Percentiles rank a stretch among this genome's conserved stretches.
phyloP scores from a whole-genome alignment of 345 rosid genomes.

The Aquilaria malaccensis region DNA sequence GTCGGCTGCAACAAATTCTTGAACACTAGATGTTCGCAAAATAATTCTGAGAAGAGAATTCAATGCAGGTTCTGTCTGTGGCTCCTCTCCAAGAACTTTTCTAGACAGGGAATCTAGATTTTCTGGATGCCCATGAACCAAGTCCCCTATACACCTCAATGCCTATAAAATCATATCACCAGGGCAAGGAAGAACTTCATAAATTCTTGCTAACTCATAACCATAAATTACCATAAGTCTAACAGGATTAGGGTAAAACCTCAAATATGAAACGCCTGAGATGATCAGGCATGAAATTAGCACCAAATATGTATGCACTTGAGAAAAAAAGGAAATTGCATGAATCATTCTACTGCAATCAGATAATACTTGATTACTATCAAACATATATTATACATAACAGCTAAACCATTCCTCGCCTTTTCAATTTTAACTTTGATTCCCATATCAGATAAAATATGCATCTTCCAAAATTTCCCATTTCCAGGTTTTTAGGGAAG shows the following conservation, averaged over 20 bases:
- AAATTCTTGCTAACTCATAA: not conserved
- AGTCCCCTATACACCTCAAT: conserved; percentile 67
- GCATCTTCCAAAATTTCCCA: too few relatives aligned
- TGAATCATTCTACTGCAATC: too few relatives aligned
- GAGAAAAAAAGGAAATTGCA: not conserved
- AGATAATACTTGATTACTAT: too few relatives aligned
- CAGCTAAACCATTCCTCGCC: too few relatives aligned
- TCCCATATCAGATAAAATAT: too few relatives aligned
- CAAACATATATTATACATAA: too few relatives aligned
- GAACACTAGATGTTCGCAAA: conserved; percentile 65
- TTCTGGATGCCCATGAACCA: conserved; percentile 62
- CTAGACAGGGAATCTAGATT: conserved; percentile 65
- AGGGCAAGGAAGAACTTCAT: conserved; percentile 3
- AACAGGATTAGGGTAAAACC: too few relatives aligned
- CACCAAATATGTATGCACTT: too few relatives aligned
- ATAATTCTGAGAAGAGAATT: conserved; percentile 82
- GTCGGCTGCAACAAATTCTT: conserved; percentile 85
- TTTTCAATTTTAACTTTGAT: too few relatives aligned
- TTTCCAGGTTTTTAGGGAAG: too few relatives aligned
- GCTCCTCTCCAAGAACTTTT: conserved; percentile 80
- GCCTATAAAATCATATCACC: conserved; percentile 38
- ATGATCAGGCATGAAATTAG: too few relatives aligned
- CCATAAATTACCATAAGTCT: too few relatives aligned
- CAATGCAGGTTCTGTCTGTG: conserved; percentile 78
- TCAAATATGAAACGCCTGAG: not conserved